Evolutionary conservation across 23 red algal species (phyloP), one percentile per base, ranked within the genome.

Genomic region (Gracilaria domingensis): DNA sequence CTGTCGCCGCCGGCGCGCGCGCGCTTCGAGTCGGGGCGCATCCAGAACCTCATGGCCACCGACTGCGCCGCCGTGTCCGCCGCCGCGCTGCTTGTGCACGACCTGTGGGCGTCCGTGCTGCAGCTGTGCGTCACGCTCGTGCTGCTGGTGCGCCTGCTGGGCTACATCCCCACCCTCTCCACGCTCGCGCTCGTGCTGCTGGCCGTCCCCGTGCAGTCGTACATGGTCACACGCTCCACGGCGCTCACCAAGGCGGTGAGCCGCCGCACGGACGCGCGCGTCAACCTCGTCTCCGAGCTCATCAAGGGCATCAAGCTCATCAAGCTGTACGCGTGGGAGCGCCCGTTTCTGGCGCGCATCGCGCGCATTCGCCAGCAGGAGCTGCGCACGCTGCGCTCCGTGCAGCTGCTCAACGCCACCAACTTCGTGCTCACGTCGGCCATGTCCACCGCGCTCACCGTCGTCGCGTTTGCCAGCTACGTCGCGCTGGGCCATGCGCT

Each of bases 301-400:
- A 51, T 96, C 51, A 66, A 59, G 23, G 89, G 82, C 24, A 94
- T 98, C 66, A 90, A 88, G 56, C 61, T 90, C 53, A 62, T 98
- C 77, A 98, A 98, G 71, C 81, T 98, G 4, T 98, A 88, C 54
- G 96, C 96, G 13, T 98, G 96, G 93, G 96, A 98, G 44, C 42
- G 70, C 36, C 89, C 83, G 23, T 95, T 98, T 54, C 39, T 75
- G 24, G 37, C 37, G 9, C 70, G 76, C 29, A 93, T 93, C 42
- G 59, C 56, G 0, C 40, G 58, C 33, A 39, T 38, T 5, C 61
- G 79, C n/a, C 45, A 29, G 25, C 89, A 51, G 17, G 89, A 93
- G 38, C 89, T 93, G 50, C 21, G 48, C 32, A 48, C 33, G 23
- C 47, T 93, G 20, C 79, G 79, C 50, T 56, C 64, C 18, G 75